Conservation (phyloP, 2,329 filamentous ascomycete species). For the Rutstroemia sydowiana region DNA sequence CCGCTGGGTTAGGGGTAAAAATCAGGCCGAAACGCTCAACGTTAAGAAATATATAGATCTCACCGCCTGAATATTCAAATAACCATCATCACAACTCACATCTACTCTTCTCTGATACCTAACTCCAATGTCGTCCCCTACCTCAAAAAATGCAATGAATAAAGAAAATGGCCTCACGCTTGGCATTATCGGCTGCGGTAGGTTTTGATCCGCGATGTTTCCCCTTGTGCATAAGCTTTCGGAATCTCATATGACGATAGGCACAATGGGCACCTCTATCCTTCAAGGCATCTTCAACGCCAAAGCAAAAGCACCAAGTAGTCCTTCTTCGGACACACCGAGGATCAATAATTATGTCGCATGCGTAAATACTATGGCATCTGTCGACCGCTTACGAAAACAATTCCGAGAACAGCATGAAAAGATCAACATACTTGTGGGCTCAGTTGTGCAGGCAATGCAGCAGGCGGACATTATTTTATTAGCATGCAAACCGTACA, state of each 20-base stretch:
- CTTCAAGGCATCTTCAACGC: constrained; percentile 21
- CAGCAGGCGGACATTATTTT: constrained; percentile 66
- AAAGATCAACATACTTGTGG: constrained; percentile 27
- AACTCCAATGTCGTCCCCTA: background rate
- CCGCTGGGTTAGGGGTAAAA: too few relatives aligned
- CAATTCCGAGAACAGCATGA: constrained; percentile 28
- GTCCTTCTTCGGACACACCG: constrained; percentile 12
- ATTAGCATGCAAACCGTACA: constrained; percentile 74
- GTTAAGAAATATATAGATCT: too few relatives aligned
- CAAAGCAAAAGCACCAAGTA: constrained; percentile 9
- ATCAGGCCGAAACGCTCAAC: too few relatives aligned
- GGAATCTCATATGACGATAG: constrained; percentile 7
- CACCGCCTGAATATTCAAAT: too few relatives aligned
- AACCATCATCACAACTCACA: too few relatives aligned
- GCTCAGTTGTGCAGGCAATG: constrained; percentile 62
- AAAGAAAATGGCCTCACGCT: constrained; percentile 2
- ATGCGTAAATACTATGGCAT: constrained; percentile 35
- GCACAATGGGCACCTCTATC: constrained; percentile 25
- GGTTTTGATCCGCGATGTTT: background rate
- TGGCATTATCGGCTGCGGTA: constrained; percentile 5
- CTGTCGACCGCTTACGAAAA: constrained; percentile 29
- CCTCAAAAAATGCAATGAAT: background rate
- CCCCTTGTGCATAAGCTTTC: background rate
- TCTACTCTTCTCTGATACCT: background rate
- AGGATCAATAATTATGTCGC: constrained; percentile 32